These are phyloP conservation scores for Agaricus sinodeliciosus DNA, from an alignment of 768 basidiomycete genomes.

Conservation along the genomic window DNA sequence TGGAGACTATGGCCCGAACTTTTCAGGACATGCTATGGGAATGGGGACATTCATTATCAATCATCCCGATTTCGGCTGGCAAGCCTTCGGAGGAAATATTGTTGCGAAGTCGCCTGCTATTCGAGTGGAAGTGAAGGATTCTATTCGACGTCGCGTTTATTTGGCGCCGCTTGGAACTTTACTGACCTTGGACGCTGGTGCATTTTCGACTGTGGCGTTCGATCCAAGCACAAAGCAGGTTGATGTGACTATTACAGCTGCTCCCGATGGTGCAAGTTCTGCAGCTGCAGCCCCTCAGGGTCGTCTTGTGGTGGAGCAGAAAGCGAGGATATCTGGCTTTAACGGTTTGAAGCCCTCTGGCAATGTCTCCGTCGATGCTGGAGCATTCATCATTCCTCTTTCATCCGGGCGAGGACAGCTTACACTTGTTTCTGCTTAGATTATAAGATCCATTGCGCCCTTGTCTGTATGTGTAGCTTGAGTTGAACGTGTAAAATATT, in stretches of 20 bases:
- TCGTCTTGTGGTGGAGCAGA: constrained; percentile 38
- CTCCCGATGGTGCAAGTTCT: constrained; percentile 28
- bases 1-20: constrained; percentile 56
- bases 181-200: constrained; percentile 44
- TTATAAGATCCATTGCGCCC: neutral
- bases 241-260: constrained; percentile 31
- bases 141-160: constrained; percentile 44
- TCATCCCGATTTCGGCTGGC: constrained; percentile 56
- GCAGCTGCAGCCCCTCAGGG: constrained; percentile 42
- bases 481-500: neutral
- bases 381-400: constrained; percentile 41
- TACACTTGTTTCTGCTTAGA: constrained; percentile 19
- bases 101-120: constrained; percentile 33
- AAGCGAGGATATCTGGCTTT: constrained; percentile 31
- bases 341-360: constrained; percentile 32
- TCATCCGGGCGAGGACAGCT: constrained; percentile 30
- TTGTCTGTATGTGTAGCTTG: neutral
- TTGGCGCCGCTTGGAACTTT: constrained; percentile 42
- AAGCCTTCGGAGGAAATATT: constrained; percentile 49
- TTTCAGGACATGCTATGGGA: constrained; percentile 47
- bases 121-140: constrained; percentile 37
- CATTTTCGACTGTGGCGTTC: constrained; percentile 37
- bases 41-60: constrained; percentile 41
- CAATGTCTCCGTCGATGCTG: constrained; percentile 32
- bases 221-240: constrained; percentile 31